These are phyloP conservation scores for Nemania diffusa DNA, from an alignment of 2,329 filamentous ascomycete genomes.

Conservation along the genomic window DNA sequence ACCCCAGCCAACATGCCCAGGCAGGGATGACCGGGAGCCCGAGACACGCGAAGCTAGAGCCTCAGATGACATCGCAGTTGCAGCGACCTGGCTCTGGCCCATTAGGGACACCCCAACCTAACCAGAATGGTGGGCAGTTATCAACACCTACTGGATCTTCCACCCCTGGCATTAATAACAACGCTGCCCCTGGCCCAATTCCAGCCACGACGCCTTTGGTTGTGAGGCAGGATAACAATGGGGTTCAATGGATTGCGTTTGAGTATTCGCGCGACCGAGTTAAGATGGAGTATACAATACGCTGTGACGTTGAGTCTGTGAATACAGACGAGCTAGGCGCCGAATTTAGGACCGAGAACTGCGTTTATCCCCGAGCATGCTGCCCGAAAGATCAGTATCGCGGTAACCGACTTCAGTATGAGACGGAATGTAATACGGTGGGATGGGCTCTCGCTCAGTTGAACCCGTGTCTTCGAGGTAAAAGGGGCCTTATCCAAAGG, in stretches of 20 bases:
- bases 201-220: conserved; percentile 95
- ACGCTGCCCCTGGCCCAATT: conserved; percentile 93
- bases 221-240: conserved; percentile 93
- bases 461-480: conserved; percentile 89
- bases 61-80: conserved; percentile 69
- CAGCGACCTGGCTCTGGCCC: conserved; percentile 66
- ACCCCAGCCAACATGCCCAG: conserved; percentile 66
- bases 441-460: conserved; percentile 97
- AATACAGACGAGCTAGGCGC: conserved; percentile 84
- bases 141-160: conserved; percentile 58
- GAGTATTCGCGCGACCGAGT: conserved; percentile 97
- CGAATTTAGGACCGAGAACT: conserved; percentile 98
- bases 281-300: conserved; percentile 99
- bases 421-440: conserved; percentile 99
- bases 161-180: conserved; percentile 76
- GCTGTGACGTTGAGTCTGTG: conserved; percentile 96
- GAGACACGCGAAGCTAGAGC: conserved; percentile 70
- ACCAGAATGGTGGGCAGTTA: conserved; percentile 57
- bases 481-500: conserved; percentile 93
- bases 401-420: conserved; percentile 93
- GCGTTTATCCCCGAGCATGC: conserved; percentile 95
- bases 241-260: conserved; percentile 98
- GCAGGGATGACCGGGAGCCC: conserved; percentile 69
- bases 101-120: conserved; percentile 57
- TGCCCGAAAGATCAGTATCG: conserved; percentile 96